Evolutionary conservation across 495 filamentous ascomycete genomes (phyloP).

Genomic region (Margaritispora aquatica): DNA sequence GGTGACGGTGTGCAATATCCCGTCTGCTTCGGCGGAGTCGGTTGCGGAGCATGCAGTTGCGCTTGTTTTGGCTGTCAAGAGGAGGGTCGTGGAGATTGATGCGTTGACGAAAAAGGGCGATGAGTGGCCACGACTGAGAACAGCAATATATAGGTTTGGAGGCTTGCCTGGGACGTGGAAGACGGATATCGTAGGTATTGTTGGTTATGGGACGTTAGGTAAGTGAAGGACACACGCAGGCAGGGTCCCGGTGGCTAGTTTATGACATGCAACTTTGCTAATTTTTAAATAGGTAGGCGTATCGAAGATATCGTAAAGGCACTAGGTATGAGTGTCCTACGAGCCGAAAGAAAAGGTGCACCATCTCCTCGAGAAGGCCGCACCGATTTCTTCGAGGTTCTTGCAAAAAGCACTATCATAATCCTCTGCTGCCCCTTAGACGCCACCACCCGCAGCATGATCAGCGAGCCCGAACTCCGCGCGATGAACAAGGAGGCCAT

Average conservation of each 20-base stretch:
- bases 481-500: constrained; percentile 59
- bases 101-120: constrained; percentile 26
- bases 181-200: constrained; percentile 39
- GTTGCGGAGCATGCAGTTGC: constrained; percentile 48
- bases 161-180: constrained; percentile 27
- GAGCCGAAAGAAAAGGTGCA: constrained; percentile 41
- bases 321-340: constrained; percentile 43
- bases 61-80: constrained; percentile 42
- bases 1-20: constrained; percentile 38
- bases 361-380: constrained; percentile 27
- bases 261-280: too few relatives aligned
- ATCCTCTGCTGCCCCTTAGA: constrained; percentile 39
- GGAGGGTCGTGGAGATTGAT: constrained; percentile 37
- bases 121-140: constrained; percentile 20
- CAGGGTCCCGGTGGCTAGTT: too few relatives aligned
- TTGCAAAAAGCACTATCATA: constrained; percentile 40
- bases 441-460: constrained; percentile 41
- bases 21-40: constrained; percentile 38
- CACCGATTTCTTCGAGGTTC: constrained; percentile 37
- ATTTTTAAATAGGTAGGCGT: constrained; percentile 13
- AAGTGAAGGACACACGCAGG: too few relatives aligned
- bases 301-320: constrained; percentile 24
- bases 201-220: constrained; percentile 47
- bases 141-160: constrained; percentile 26
- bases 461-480: constrained; percentile 50